Evolutionary conservation across 305 asterid genomes (phyloP), one percentile per base, ranked within the genome.

Genomic region (Coffea humblotiana): DNA sequence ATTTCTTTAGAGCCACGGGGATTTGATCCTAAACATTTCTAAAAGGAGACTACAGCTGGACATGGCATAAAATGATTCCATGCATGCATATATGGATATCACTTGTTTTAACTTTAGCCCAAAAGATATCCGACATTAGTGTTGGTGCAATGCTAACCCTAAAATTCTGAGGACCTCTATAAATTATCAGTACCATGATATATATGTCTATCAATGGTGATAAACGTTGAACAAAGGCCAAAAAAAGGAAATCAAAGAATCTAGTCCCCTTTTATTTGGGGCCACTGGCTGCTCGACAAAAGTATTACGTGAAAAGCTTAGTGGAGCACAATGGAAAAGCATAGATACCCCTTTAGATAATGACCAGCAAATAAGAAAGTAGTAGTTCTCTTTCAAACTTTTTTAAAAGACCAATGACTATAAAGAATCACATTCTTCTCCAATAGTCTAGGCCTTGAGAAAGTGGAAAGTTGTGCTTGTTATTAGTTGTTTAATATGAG

Each of bases 301-400:
- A 49, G 72, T 19, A 21, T 14, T 35, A 35, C 45, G 32, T 14
- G 45, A 29, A 13, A 3, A 4, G 10, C 72, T 4, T 13, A 68
- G 72, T 68, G 72, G 49, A 35, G 72, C 27, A 35, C 72, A 35
- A 14, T 68, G 49, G 12, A 68, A 68, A 68, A 68, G 72, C 71
- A 66, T 0, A 66, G 16, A 66, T 66, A 13, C 71, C 47, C 40
- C 71, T 13, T 14, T 66, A 14, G 71, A 66, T 21, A 29, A 13
- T 66, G 71, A 66, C 47, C 2, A 66, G 21, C 71, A 32, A 66
- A 66, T 66, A 14, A 66, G 11, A 32, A 64, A 25, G 70, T 65
- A 25, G 32, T 45, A 1, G 43, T 5, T 40, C 43, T 40, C 43
- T 40, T 40, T 40, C 6, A 5, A 40, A 35, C 16, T 65, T 19